These are phyloP conservation scores for Bipolaris victoriae DNA, from an alignment of 2,329 filamentous ascomycete species.

Conservation along the genomic window DNA sequence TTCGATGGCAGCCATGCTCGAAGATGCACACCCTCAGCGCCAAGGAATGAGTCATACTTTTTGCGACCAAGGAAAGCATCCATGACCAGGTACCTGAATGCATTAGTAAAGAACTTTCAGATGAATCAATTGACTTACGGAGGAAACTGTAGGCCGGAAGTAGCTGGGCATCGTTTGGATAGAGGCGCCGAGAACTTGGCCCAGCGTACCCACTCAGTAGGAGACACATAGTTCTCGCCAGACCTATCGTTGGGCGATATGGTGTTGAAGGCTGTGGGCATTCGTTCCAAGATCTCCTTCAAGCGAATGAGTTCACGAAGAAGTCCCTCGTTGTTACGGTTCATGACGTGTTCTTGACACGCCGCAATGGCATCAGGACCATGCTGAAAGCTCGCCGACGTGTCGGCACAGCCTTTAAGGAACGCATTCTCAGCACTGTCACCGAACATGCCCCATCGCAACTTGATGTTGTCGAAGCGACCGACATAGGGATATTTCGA, in stretches of 20 bases:
- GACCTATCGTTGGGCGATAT: slow-evolving; percentile 31
- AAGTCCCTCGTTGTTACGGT: slow-evolving; percentile 32
- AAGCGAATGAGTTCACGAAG: slow-evolving; percentile 31
- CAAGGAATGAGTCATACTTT: slow-evolving; percentile 60
- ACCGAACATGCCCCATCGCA: slow-evolving; percentile 36
- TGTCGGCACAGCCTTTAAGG: slow-evolving; percentile 35
- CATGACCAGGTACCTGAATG: slow-evolving; percentile 29
- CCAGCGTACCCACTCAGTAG: slow-evolving; percentile 35
- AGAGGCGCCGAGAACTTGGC: slow-evolving; percentile 37
- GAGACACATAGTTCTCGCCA: slow-evolving; percentile 35
- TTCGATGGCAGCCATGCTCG: slow-evolving; percentile 63
- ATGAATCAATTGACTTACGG: slow-evolving; percentile 8
- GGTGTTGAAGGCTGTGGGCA: slow-evolving; percentile 34
- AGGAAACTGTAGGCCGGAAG: slow-evolving; percentile 33
- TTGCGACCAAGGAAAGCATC: slow-evolving; percentile 45
- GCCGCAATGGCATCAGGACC: slow-evolving; percentile 34
- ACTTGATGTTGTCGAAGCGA: slow-evolving; percentile 31
- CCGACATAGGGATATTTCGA: slow-evolving; percentile 57
- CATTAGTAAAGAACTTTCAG: slow-evolving; percentile 1
- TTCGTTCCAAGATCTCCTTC: slow-evolving; percentile 35
- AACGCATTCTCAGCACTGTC: slow-evolving; percentile 35
- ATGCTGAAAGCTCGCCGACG: slow-evolving; percentile 34
- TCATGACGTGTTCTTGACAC: slow-evolving; percentile 38
- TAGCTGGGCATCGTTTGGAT: slow-evolving; percentile 34
- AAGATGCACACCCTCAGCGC: slow-evolving; percentile 59